phyloP scores from a whole-genome alignment of 2,329 filamentous ascomycete genomes.

The Cladophialophora yegresii region DNA sequence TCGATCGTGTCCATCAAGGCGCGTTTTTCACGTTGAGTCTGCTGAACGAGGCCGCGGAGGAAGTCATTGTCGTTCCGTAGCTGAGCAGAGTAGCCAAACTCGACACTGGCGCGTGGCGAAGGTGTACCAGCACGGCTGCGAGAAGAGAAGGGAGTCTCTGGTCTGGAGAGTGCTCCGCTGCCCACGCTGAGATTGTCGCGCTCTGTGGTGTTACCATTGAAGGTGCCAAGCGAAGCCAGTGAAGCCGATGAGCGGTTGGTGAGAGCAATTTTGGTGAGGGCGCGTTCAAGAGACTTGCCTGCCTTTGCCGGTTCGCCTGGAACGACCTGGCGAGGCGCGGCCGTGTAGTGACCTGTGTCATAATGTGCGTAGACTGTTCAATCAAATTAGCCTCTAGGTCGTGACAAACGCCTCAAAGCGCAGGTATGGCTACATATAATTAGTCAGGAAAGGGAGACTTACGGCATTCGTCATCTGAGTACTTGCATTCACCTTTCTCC shows the following conservation, averaged over 20 bases:
- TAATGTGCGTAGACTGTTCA: constrained; percentile 38
- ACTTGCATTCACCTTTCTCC: constrained; percentile 36
- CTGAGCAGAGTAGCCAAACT: constrained; percentile 15
- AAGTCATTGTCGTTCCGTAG: constrained; percentile 27
- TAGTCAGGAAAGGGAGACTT: not conserved
- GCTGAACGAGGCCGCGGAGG: constrained; percentile 19
- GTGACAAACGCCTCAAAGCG: not conserved
- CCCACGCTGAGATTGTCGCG: not conserved
- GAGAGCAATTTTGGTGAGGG: constrained; percentile 26
- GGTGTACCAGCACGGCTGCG: constrained; percentile 17
- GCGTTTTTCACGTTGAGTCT: constrained; percentile 23
- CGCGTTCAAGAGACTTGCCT: constrained; percentile 34
- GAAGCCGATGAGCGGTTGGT: constrained; percentile 25
- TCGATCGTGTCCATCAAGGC: constrained; percentile 26
- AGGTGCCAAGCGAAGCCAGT: constrained; percentile 13
- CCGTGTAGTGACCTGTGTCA: constrained; percentile 36
- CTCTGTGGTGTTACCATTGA: not conserved
- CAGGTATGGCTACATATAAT: not conserved
- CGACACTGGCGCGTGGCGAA: constrained; percentile 19
- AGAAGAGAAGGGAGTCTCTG: constrained; percentile 12
- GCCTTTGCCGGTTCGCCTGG: constrained; percentile 34
- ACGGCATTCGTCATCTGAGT: constrained; percentile 36
- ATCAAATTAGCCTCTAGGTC: not conserved
- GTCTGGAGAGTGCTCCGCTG: constrained; percentile 13
- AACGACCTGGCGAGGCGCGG: constrained; percentile 25